Evolutionary conservation across 208 protist species (phyloP).

Genomic region (Trypanosoma vivax): DNA sequence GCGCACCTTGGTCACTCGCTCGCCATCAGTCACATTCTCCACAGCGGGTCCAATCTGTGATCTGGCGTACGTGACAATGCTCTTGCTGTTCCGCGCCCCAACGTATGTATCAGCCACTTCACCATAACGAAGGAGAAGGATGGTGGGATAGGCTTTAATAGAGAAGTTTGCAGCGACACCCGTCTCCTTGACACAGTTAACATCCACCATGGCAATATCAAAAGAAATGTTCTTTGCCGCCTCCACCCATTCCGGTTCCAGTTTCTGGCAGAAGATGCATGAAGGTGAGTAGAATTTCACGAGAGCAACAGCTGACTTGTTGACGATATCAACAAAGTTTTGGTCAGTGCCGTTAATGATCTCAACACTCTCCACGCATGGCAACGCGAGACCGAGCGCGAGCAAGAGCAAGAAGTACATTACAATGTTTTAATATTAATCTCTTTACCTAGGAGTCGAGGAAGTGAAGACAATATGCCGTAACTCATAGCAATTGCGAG

Average conservation of each 20-base stretch:
- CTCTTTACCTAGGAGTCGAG: constrained; percentile 3
- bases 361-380: constrained; percentile 26
- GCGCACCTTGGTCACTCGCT: constrained; percentile 61
- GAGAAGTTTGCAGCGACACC: constrained; percentile 39
- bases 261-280: constrained; percentile 94
- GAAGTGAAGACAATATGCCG: constrained; percentile 5
- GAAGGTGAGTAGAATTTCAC: constrained; percentile 94
- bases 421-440: constrained; percentile 8
- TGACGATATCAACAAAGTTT: constrained; percentile 63
- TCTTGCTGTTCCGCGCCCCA: constrained; percentile 46
- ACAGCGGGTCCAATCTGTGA: constrained; percentile 44
- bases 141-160: constrained; percentile 78
- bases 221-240: constrained; percentile 48
- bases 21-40: constrained; percentile 20
- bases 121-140: constrained; percentile 80
- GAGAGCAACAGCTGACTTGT: constrained; percentile 38
- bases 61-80: constrained; percentile 59
- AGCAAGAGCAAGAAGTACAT: constrained; percentile 21
- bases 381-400: constrained; percentile 11
- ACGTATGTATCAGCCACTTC: constrained; percentile 50
- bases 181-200: constrained; percentile 82
- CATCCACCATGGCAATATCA: constrained; percentile 53
- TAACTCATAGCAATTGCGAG: no score
- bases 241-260: constrained; percentile 82
- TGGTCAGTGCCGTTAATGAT: constrained; percentile 44